Evolutionary conservation across 441 rosid genomes (phyloP).

Genomic region (Euphorbia schlechtendalii): DNA sequence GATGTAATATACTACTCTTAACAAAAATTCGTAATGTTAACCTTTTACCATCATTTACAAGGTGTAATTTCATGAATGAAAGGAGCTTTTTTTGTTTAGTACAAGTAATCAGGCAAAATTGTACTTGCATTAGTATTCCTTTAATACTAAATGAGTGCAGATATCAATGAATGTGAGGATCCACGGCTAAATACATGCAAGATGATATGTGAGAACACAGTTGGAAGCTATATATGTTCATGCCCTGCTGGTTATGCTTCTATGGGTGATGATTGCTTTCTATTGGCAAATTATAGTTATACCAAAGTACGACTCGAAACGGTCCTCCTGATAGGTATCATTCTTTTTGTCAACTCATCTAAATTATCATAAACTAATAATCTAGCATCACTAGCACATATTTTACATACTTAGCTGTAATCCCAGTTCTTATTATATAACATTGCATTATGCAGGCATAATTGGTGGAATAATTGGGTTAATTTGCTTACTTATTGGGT

Average conservation of each 20-base stretch:
- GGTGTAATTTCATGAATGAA: no score
- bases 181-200: not conserved
- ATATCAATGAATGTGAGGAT: slow-evolving; percentile 8
- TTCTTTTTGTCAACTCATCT: not conserved
- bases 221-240: slow-evolving; percentile 7
- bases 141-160: not conserved
- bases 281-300: not conserved
- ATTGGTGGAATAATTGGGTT: not conserved
- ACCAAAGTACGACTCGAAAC: not conserved
- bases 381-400: no score
- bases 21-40: no score
- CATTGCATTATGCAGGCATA: not conserved
- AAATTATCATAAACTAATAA: not conserved
- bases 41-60: no score
- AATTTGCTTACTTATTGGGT: not conserved
- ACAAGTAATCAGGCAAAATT: not conserved
- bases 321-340: not conserved
- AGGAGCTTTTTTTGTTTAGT: no score
- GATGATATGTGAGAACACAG: not conserved
- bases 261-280: not conserved
- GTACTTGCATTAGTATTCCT: not conserved
- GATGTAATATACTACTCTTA: no score
- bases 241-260: slow-evolving; percentile 3
- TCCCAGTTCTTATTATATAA: no score
- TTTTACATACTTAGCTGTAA: no score